These are phyloP conservation scores for Saccharomyces pastorianus DNA, from an alignment of 1,139 yeast species.

Conservation along the genomic window DNA sequence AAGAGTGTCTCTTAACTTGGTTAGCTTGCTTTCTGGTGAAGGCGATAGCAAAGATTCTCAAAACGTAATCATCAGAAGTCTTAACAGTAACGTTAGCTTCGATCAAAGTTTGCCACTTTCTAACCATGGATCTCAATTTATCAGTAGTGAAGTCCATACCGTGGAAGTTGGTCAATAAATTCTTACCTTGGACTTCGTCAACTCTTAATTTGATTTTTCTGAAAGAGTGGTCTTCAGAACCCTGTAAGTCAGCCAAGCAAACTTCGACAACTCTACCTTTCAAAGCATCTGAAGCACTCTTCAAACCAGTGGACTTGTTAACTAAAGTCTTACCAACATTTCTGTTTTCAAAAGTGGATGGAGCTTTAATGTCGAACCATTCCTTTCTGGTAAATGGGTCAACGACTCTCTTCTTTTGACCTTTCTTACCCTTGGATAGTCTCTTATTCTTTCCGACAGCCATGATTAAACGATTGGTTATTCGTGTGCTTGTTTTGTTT, in stretches of 20 bases:
- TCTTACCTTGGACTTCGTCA: conserved; percentile 89
- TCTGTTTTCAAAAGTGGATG: conserved; percentile 89
- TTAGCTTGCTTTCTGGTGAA: conserved; percentile 87
- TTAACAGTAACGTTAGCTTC: conserved; percentile 88
- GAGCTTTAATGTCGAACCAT: conserved; percentile 93
- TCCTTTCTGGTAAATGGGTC: conserved; percentile 95
- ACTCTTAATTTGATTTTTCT: conserved; percentile 85
- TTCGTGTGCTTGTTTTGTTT: neutral
- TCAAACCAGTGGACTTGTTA: conserved; percentile 89
- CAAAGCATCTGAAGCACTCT: conserved; percentile 86
- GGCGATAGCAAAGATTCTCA: conserved; percentile 83
- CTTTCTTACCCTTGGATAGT: conserved; percentile 93
- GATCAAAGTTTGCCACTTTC: conserved; percentile 90
- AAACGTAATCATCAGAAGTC: conserved; percentile 84
- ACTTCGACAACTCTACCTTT: conserved; percentile 88
- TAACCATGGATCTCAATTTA: conserved; percentile 81
- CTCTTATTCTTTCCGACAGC: conserved; percentile 97
- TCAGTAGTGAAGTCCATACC: conserved; percentile 88
- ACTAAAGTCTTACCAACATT: conserved; percentile 90
- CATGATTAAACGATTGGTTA: conserved; percentile 39
- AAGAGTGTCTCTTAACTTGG: conserved; percentile 86
- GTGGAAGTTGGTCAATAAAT: conserved; percentile 90
- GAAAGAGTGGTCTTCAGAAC: conserved; percentile 87
- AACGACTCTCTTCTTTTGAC: conserved; percentile 89
- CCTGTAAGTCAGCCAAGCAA: conserved; percentile 82